A percentile compares a stretch with the other conserved stretches of the same genome.
These are phyloP conservation scores for Leccinum colubrinum DNA, from an alignment of 1,284 basidiomycete genomes.

Conservation along the genomic window DNA sequence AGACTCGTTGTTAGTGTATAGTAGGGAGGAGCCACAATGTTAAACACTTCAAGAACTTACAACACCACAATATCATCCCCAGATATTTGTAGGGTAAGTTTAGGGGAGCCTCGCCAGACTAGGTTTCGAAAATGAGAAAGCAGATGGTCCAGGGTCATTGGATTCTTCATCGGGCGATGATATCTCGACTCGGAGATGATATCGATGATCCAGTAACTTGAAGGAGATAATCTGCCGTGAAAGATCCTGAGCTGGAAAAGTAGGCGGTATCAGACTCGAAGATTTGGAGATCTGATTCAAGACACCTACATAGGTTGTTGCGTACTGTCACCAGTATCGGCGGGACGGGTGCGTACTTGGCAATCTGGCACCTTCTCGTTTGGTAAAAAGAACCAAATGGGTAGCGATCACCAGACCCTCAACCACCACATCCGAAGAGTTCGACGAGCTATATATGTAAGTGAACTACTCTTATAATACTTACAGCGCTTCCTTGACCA, in stretches of 20 bases:
- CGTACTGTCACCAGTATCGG: background rate
- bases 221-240: background rate
- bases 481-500: too few relatives aligned
- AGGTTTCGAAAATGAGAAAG: slow-evolving; percentile 9
- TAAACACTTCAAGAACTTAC: slow-evolving; percentile 7
- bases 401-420: background rate
- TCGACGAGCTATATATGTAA: too few relatives aligned
- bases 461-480: too few relatives aligned
- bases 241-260: background rate
- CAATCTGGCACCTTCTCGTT: background rate
- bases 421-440: too few relatives aligned
- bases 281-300: background rate
- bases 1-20: background rate
- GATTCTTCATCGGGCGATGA: background rate
- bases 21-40: background rate
- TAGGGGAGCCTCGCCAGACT: slow-evolving; percentile 9
- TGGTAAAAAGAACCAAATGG: background rate
- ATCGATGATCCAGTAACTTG: background rate
- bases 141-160: background rate
- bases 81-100: slow-evolving; percentile 6
- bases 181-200: background rate
- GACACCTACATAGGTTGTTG: background rate
- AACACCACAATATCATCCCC: slow-evolving; percentile 19
- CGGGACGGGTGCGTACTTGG: background rate
- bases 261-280: background rate